phyloP scores from a whole-genome alignment of 2,329 filamentous ascomycete genomes.

The Beauveria sp. region DNA sequence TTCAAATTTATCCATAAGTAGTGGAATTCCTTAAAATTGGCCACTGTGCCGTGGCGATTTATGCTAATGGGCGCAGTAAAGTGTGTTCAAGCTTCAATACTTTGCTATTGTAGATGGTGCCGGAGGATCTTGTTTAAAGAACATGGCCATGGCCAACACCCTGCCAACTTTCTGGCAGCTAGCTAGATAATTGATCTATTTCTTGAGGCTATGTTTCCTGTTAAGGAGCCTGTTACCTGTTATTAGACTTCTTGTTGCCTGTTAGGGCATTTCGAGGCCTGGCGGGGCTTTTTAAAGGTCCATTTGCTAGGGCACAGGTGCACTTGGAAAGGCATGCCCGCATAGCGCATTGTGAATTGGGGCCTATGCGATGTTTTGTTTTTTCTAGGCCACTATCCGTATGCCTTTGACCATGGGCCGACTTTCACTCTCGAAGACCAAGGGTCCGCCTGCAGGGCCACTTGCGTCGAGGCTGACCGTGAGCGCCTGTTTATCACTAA shows the following conservation, averaged over 20 bases:
- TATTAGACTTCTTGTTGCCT: too few relatives aligned
- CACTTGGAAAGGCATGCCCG: background rate
- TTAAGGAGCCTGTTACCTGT: too few relatives aligned
- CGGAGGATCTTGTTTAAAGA: background rate
- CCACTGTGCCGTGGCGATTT: background rate
- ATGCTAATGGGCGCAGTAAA: too few relatives aligned
- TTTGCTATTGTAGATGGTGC: too few relatives aligned
- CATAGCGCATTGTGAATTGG: background rate
- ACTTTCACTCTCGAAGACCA: conserved; percentile 57
- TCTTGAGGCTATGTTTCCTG: too few relatives aligned
- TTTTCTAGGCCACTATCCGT: conserved; percentile 4
- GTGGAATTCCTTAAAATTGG: too few relatives aligned
- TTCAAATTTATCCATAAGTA: background rate
- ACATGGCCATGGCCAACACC: too few relatives aligned
- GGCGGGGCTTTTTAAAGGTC: too few relatives aligned
- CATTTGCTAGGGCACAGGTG: too few relatives aligned
- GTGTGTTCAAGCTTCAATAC: background rate
- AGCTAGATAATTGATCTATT: too few relatives aligned
- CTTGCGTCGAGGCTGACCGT: conserved; percentile 67
- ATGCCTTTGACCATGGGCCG: background rate
- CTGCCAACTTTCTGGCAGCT: background rate
- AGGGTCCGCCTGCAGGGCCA: conserved; percentile 55
- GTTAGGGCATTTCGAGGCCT: too few relatives aligned
- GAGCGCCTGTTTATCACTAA: conserved; percentile 62
- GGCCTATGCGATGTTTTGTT: background rate